A percentile compares a stretch with the other conserved stretches of the same genome.
phyloP scores from a whole-genome alignment of 2,329 filamentous ascomycete genomes.

The Fusarium oligoseptatum region DNA sequence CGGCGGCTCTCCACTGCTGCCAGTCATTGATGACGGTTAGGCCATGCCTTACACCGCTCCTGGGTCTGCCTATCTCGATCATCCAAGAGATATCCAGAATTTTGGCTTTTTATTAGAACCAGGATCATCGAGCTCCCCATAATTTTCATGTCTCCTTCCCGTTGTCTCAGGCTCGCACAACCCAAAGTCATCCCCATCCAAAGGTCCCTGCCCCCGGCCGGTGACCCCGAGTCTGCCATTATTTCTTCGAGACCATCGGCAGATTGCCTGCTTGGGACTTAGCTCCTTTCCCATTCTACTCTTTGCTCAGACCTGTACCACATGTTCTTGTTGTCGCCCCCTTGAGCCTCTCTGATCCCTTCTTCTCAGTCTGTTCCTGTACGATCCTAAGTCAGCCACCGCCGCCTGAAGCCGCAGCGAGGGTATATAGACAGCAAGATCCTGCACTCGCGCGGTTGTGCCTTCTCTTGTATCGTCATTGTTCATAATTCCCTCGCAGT shows the following conservation, averaged over 20 bases:
- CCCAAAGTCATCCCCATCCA: constrained; percentile 48
- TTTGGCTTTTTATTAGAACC: constrained; percentile 41
- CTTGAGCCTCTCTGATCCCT: constrained; percentile 37
- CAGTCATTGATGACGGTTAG: constrained; percentile 22
- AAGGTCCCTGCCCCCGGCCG: constrained; percentile 44
- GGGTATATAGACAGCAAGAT: constrained; percentile 57
- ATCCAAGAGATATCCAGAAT: constrained; percentile 30
- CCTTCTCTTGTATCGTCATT: constrained; percentile 42
- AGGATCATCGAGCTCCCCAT: constrained; percentile 51
- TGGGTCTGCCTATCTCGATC: constrained; percentile 24
- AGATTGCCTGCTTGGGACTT: constrained; percentile 41
- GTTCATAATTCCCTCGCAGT: constrained; percentile 36
- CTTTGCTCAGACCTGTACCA: constrained; percentile 41
- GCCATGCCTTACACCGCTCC: constrained; percentile 32
- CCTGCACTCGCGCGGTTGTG: constrained; percentile 50
- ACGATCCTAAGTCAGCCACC: constrained; percentile 48
- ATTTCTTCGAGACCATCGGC: constrained; percentile 42
- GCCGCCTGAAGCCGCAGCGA: constrained; percentile 44
- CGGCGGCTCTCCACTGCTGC: constrained; percentile 27
- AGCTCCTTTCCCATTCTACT: constrained; percentile 30
- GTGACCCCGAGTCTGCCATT: constrained; percentile 47
- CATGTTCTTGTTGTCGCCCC: constrained; percentile 42
- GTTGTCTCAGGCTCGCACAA: constrained; percentile 61
- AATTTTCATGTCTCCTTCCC: constrained; percentile 54
- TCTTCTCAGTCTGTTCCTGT: constrained; percentile 44